Base-by-base conservation (phyloP, 2,329 filamentous ascomycete species). In the Fusarium irregulare region DNA sequence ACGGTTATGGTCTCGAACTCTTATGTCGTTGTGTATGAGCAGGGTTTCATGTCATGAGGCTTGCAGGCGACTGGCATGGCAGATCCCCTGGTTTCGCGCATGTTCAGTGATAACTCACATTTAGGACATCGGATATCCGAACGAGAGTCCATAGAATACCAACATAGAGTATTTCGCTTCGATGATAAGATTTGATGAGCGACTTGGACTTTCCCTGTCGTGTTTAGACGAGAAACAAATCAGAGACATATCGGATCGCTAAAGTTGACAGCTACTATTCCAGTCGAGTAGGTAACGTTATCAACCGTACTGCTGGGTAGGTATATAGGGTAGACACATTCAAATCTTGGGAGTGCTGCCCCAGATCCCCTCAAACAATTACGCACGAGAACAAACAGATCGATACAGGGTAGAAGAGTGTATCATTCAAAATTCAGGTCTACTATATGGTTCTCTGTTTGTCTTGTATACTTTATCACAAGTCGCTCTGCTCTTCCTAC, bases 1-100 rank as follows among this genome's bases (percentile, higher is more conserved):
- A 34, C 27, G 16, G 25, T 30, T 30, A 18, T 32, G 27, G 37
- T 23, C 20, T 58, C n/a, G 30, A 45, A 30, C 25, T 45, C 37
- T 66, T 32, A 25, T 44, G 28, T 34, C 20, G 18, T 27, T 21
- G 25, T 53, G 48, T 66, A 49, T 28, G 62, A 53, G 21, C 44
- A 40, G 30, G 48, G 48, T 61, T 55, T 66, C 58, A 48, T 25
- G 23, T 37, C 21, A 20, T 37, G 20, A 41, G 34, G 49, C 49
- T 53, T 40, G 30, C 34, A 20, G 23, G 21, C 34, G 49, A 51
- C n/a, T 20, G 23, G 23, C 32, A 27, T 20, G 9, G 23, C 9
- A 41, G 20, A 27, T 28, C 23, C 32, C 49, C 23, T 28, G 30
- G 18, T 42, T 94, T 20, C 89, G 86, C 89, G 88, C 16, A n/a